These are phyloP conservation scores for Yamadazyma jaroonii DNA, from an alignment of 1,139 yeast genomes.

Conservation along the genomic window DNA sequence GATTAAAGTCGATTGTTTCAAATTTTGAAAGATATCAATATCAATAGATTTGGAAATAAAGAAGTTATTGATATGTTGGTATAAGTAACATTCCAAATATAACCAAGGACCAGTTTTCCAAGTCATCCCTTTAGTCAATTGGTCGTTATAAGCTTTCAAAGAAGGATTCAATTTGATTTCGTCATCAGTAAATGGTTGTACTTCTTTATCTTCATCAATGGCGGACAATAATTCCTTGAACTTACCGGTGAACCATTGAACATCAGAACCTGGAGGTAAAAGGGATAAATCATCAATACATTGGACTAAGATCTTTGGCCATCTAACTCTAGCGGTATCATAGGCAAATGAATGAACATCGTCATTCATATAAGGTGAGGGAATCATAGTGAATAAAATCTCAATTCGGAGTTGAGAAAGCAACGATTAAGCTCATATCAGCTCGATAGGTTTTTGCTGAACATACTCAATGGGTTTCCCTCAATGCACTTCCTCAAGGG, in stretches of 20 bases:
- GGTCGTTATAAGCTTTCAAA: slow-evolving; percentile 50
- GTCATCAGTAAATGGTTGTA: slow-evolving; percentile 41
- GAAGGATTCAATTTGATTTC: slow-evolving; percentile 40
- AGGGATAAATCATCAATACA: slow-evolving; percentile 56
- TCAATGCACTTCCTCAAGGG: too few species aligned
- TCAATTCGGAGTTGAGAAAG: background rate
- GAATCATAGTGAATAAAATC: slow-evolving; percentile 18
- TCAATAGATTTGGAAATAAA: slow-evolving; percentile 35
- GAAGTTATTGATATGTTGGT: slow-evolving; percentile 55
- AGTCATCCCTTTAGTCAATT: slow-evolving; percentile 27
- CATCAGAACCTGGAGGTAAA: background rate
- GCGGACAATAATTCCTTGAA: slow-evolving; percentile 39
- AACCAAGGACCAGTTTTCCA: slow-evolving; percentile 97
- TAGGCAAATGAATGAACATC: slow-evolving; percentile 79
- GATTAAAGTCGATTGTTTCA: slow-evolving; percentile 72
- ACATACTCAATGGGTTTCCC: too few species aligned
- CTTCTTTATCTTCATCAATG: slow-evolving; percentile 35
- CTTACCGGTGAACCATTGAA: slow-evolving; percentile 2
- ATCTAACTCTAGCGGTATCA: slow-evolving; percentile 73
- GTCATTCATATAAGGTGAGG: slow-evolving; percentile 56
- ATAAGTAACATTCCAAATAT: slow-evolving; percentile 78
- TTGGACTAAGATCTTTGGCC: slow-evolving; percentile 80
- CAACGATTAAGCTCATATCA: too few species aligned
- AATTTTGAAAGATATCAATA: slow-evolving; percentile 68
- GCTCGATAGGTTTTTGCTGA: too few species aligned